A percentile compares a stretch with the other conserved stretches of the same genome.
phyloP scores from a whole-genome alignment of 257 asterid genomes.

The Solanum corneliomulleri region DNA sequence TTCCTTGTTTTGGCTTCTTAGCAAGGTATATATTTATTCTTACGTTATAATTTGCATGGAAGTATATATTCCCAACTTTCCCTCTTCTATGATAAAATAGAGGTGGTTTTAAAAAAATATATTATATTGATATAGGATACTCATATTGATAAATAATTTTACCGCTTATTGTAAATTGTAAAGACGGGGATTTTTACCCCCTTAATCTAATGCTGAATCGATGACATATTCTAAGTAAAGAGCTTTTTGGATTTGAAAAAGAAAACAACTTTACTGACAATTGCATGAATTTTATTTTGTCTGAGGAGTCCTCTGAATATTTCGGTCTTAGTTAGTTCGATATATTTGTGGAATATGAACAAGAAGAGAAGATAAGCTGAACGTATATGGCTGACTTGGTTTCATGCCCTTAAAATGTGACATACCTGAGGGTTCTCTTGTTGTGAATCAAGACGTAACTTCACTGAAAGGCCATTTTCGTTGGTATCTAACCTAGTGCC shows the following conservation, averaged over 20 bases:
- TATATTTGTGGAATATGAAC: background rate
- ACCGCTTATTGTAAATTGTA: too few relatives aligned
- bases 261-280: background rate
- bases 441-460: background rate
- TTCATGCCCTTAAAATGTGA: background rate
- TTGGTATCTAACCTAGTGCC: background rate
- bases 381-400: background rate
- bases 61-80: background rate
- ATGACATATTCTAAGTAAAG: too few relatives aligned
- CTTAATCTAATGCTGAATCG: too few relatives aligned
- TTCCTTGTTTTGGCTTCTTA: background rate
- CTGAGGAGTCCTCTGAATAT: background rate
- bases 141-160: background rate
- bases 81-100: background rate
- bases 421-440: background rate
- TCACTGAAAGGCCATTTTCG: background rate
- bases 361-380: background rate
- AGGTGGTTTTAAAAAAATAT: background rate
- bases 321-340: background rate
- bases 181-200: too few relatives aligned
- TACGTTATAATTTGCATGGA: background rate
- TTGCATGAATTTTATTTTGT: background rate
- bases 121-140: background rate
- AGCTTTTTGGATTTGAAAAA: too few relatives aligned
- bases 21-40: background rate